Conservation (phyloP, 306 rosid genomes). For the cucumber (Cucumis sativus) region DNA sequence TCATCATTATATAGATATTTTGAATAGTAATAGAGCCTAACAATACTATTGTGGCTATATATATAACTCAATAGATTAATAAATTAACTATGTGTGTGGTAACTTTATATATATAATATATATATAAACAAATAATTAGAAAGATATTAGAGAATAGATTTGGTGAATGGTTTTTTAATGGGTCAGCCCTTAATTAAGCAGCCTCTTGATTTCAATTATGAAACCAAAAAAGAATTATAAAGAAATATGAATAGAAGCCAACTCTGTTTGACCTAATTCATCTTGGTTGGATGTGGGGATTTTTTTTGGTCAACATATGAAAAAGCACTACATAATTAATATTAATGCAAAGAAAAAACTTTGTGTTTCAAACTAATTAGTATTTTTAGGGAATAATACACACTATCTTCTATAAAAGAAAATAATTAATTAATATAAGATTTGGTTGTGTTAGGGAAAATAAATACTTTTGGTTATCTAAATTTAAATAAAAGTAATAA, state of each 20-base stretch:
- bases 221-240: too few relatives aligned
- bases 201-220: not conserved
- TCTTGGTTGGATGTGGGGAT: not conserved
- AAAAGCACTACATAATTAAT: not conserved
- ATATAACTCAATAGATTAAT: not conserved
- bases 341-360: too few relatives aligned
- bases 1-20: not conserved
- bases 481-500: too few relatives aligned
- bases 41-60: not conserved
- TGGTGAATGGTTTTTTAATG: not conserved
- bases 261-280: not conserved
- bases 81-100: not conserved
- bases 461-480: too few relatives aligned
- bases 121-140: not conserved
- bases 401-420: too few relatives aligned
- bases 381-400: too few relatives aligned
- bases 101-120: not conserved
- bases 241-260: not conserved
- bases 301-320: not conserved
- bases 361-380: too few relatives aligned
- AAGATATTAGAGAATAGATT: not conserved
- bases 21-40: not conserved
- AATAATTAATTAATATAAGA: too few relatives aligned
- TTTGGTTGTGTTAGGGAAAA: too few relatives aligned
- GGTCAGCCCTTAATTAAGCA: not conserved